Evolutionary conservation across 2,329 filamentous ascomycete genomes (phyloP), one percentile per base, ranked within the genome.

Genomic region (Curvularia sp.): DNA sequence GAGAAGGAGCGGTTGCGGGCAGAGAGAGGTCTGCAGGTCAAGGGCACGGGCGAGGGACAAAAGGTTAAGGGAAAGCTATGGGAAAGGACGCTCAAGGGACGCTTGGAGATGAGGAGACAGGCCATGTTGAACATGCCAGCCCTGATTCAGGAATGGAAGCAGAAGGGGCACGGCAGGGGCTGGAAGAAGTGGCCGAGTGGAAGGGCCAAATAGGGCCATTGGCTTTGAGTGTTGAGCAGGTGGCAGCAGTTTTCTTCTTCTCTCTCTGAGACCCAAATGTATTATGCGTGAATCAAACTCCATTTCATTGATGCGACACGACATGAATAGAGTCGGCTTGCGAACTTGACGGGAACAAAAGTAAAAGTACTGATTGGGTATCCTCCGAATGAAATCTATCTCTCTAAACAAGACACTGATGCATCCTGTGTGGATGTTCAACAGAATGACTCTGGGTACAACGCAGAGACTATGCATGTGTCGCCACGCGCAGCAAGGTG

Each of bases 121-220:
- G 95, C 95, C 59, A 97, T 98, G 92, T 79, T 96, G 82, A 88
- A 89, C 60, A 99, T 99, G 95, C 93, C 94, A 64, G 87, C 89
- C 73, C 86, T 98, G 82, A 91, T 99, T 77, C 87, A 90, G 78
- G 84, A 90, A 78, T 99, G 94, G 95, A 97, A 97, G 68, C 72
- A 89, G 85, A 84, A 83, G 81, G 89, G 89, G 64, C 89, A 91
- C 77, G 89, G 89, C 69, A 82, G 88, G 75, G 88, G 88, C 44
- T 91, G 88, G 88, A 90, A 88, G 81, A 88, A 90, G 76, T 91
- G 86, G 84, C 89, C 89, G 66, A 89, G 67, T 48, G 67, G 67
- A 13, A 72, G 67, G 60, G 70, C 69, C 28, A 73, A 69, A 58
- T 66, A 63, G 53, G 64, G 18, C 18, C 18, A 31, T 47, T 18